Evolutionary conservation across 805 yeast species (phyloP).

Genomic region (Vanderwaltozyma tropicalis): DNA sequence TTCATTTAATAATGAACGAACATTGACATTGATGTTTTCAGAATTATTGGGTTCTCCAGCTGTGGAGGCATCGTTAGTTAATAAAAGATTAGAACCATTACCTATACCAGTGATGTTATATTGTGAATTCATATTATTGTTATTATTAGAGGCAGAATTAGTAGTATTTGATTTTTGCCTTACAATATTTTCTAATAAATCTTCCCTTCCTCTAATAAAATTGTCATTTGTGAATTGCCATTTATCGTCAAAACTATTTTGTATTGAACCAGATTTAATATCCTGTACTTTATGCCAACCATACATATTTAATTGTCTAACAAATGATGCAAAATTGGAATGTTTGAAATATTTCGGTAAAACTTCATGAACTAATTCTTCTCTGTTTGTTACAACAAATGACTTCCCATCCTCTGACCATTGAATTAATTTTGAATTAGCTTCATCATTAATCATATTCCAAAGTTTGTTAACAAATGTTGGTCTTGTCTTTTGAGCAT

Average conservation of each 20-base stretch:
- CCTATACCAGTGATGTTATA: neutral
- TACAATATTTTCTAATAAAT: constrained; percentile 72
- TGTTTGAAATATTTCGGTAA: constrained; percentile 92
- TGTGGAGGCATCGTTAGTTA: neutral
- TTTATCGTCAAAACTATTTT: constrained; percentile 56
- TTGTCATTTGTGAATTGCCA: constrained; percentile 84
- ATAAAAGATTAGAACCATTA: neutral
- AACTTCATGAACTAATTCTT: constrained; percentile 66
- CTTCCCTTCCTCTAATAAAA: constrained; percentile 70
- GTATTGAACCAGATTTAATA: constrained; percentile 62
- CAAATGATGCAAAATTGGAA: constrained; percentile 90
- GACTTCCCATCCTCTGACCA: constrained; percentile 85
- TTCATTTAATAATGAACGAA: constrained; percentile 44
- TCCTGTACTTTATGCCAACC: constrained; percentile 99
- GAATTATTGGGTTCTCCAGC: neutral
- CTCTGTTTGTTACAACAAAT: constrained; percentile 77
- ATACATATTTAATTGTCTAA: constrained; percentile 93
- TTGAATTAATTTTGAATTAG: constrained; percentile 57
- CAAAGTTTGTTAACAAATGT: constrained; percentile 90
- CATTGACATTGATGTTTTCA: neutral
- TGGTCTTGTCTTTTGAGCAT: constrained; percentile 47
- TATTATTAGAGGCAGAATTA: neutral
- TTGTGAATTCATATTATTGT: neutral
- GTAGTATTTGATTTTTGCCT: constrained; percentile 42
- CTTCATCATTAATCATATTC: constrained; percentile 85